Base-by-base conservation (phyloP, 495 filamentous ascomycete genomes). In the Penicillium pancosmium region DNA sequence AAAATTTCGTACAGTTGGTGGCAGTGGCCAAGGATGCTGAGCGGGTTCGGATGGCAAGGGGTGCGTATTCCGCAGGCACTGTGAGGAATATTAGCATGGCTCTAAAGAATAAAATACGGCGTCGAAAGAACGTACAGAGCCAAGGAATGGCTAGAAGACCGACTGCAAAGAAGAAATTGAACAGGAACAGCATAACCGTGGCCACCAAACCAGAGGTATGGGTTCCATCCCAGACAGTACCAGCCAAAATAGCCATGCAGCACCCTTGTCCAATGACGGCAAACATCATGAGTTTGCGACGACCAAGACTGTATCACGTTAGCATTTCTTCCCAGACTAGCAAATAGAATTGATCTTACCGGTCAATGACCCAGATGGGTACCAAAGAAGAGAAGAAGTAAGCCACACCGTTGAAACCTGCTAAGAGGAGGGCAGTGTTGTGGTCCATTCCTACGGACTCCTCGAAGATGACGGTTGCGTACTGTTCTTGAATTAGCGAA, bases 361-460 rank as follows among this genome's bases (percentile, higher is more conserved):
- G 64, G 58, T 82, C 79, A 54, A 86, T 81, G 25, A 79, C 74
- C 49, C 78, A 80, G 19, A 84, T 79, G 11, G 78, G 82, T 16
- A 82, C 68, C 23, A 79, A 56, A 1, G 77, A 73, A 38, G 80
- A 77, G 23, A 83, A 54, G 40, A 81, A 77, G 57, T 81, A 81
- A 5, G 70, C 71, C 12, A 80, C 68, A 3, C 74, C 76, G 58
- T 80, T 82, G 61, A 77, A 78, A 5, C 75, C 78, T 5, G 78
- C 78, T 51, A 82, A 40, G 33, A 82, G 60, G 16, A 79, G 65
- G 2, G 78, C 75, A 16, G 72, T 67, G 46, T 70, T 75, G 54
- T 80, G 76, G 40, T 54, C 58, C 68, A 75, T 73, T 40, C 72
- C 72, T 21, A 74, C 70, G 0, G 68, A 73, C 4, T 68, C 44